Base-by-base conservation (phyloP, 2,329 filamentous ascomycete species). In the Paecilomyces dactylethromorphus region DNA sequence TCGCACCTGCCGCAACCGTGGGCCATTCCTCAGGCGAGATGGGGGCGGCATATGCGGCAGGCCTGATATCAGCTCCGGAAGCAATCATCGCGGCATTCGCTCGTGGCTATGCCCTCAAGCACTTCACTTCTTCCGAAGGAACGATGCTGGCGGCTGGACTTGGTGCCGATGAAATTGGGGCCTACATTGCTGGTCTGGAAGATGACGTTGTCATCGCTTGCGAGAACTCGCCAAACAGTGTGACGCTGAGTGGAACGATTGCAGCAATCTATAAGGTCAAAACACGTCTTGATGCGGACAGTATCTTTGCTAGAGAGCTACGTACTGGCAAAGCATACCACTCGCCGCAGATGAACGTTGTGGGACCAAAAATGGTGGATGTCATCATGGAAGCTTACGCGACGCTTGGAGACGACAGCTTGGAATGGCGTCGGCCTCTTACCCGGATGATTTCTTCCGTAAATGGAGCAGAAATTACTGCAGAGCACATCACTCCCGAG, bases 21-120 rank as follows among this genome's bases (percentile, higher is more conserved):
- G 79, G 80, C 0, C 81, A 82, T 61, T 81, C 78, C 0, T 76
- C 71, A 55, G 81, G 81, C 13, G 81, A 83, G 59, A 80, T 82
- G 31, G 78, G 66, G 3, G 79, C 80, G 2, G 79, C 80, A 0
- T 82, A 78, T 58, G 77, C 79, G 1, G 68, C 76, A 2, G 75
- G 72, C 13, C 53, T 60, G 61, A 56, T 64, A 54, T 64, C 76
- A 73, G 80, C n/a, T 80, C 79, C 1, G 71, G 77, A 75, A 3
- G 76, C 76, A 5, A 74, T 79, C 5, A 61, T 63, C 1, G 65
- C 72, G 13, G 75, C 77, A 0, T 79, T 76, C 62, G 74, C 74
- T 56, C 72, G 78, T 1, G 76, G 77, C 2, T 53, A 31, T 3
- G 2, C 24, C 2, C 11, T n/a, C 1, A 11, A 4, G 39, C 21